phyloP scores from a whole-genome alignment of 2,329 filamentous ascomycete genomes.

The Nothopassalora personata region DNA sequence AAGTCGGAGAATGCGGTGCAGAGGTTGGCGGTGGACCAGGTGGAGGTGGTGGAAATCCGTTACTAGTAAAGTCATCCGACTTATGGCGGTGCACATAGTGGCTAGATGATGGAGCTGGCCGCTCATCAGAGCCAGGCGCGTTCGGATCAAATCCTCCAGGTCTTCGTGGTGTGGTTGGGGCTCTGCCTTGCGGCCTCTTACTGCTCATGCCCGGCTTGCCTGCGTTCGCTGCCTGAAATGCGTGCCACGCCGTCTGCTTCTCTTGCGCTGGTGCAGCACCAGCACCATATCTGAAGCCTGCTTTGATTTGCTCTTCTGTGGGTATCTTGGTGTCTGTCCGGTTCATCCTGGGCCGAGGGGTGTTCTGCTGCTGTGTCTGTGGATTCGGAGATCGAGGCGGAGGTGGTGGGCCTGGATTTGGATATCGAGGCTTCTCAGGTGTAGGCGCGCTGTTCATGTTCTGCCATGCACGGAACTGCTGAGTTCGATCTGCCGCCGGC shows the following conservation, averaged over 20 bases:
- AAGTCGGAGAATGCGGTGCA: constrained; percentile 22
- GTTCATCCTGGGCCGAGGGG: constrained; percentile 10
- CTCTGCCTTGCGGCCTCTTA: constrained; percentile 34
- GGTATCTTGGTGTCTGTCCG: constrained; percentile 33
- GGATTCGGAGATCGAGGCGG: constrained; percentile 19
- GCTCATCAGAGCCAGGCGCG: constrained; percentile 55
- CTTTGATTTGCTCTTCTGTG: constrained; percentile 34
- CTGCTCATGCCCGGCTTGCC: constrained; percentile 35
- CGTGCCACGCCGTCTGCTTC: constrained; percentile 35
- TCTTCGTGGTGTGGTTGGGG: constrained; percentile 42
- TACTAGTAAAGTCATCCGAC: constrained; percentile 27
- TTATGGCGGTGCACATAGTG: constrained; percentile 27
- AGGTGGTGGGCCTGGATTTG: constrained; percentile 14
- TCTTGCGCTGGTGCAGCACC: constrained; percentile 21
- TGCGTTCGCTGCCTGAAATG: constrained; percentile 25
- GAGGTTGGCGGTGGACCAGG: constrained; percentile 36
- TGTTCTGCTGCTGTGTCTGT: constrained; percentile 18
- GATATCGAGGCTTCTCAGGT: constrained; percentile 20
- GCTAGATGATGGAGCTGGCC: constrained; percentile 41
- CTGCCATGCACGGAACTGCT: constrained; percentile 47
- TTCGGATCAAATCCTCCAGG: constrained; percentile 53
- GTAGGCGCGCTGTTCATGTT: constrained; percentile 42
- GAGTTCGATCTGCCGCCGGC: constrained; percentile 37
- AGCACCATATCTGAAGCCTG: constrained; percentile 32
- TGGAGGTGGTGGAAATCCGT: constrained; percentile 29